Percentiles rank a stretch among this genome's conserved stretches.
These are phyloP conservation scores for Serendipita sp. DNA, from an alignment of 768 basidiomycete genomes.

Conservation along the genomic window DNA sequence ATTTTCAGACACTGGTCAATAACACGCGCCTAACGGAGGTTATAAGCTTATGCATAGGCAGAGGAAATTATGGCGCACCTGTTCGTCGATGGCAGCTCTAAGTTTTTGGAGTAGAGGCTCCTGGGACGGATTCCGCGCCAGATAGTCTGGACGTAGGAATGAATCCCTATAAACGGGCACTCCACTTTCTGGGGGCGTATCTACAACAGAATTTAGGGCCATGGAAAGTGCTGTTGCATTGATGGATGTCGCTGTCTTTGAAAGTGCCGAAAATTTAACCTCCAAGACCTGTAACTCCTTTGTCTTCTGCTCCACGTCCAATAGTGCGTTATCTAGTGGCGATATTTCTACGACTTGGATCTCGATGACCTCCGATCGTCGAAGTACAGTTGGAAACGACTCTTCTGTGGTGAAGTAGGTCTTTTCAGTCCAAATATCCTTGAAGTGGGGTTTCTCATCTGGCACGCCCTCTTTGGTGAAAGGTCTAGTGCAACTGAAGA, in stretches of 20 bases:
- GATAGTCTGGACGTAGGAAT: conserved; percentile 60
- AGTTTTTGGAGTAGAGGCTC: conserved; percentile 57
- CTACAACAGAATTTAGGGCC: conserved; percentile 74
- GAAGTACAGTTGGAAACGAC: conserved; percentile 78
- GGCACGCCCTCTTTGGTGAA: conserved; percentile 30
- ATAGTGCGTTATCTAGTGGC: conserved; percentile 67
- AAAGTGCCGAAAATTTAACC: conserved; percentile 56
- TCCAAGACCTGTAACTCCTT: conserved; percentile 57
- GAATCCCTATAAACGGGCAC: conserved; percentile 58
- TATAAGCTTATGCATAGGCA: conserved; percentile 1
- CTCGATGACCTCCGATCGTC: conserved; percentile 71
- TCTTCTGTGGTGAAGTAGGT: conserved; percentile 76
- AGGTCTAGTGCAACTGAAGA: conserved; percentile 64
- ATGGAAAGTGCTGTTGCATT: conserved; percentile 49
- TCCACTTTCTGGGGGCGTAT: conserved; percentile 62
- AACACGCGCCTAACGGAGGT: conserved; percentile 39
- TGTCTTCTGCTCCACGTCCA: conserved; percentile 66
- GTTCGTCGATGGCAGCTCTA: conserved; percentile 59
- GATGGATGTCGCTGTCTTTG: conserved; percentile 55
- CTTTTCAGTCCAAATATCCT: conserved; percentile 75
- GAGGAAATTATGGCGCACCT: conserved; percentile 31
- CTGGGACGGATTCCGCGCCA: conserved; percentile 51
- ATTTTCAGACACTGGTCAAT: conserved; percentile 74
- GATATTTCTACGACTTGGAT: conserved; percentile 61
- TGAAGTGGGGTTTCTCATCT: conserved; percentile 24